Percentiles rank a stretch among this genome's conserved stretches.
phyloP scores from a whole-genome alignment of 2,329 filamentous ascomycete genomes.

The Aspergillus fumigatiaffinis region DNA sequence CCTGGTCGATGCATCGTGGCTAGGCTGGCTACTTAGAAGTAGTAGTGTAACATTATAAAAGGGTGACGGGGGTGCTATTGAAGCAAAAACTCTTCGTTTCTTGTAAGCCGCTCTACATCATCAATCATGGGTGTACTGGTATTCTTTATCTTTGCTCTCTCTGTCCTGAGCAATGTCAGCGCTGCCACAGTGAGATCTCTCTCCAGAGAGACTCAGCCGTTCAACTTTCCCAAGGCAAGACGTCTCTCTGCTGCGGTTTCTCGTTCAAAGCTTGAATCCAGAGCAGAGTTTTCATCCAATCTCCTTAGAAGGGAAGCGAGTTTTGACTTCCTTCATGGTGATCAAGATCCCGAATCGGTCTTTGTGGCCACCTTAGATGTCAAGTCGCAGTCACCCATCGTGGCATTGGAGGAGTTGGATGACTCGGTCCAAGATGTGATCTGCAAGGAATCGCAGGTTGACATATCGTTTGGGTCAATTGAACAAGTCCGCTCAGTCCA shows the following conservation, averaged over 20 bases:
- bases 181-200: not conserved
- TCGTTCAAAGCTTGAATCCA: not conserved
- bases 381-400: conserved; percentile 8
- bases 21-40: not conserved
- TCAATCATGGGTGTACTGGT: not conserved
- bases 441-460: not conserved
- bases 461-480: not conserved
- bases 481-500: not conserved
- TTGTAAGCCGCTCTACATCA: not conserved
- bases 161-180: not conserved
- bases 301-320: not conserved
- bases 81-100: not conserved
- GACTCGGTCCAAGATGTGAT: conserved; percentile 1
- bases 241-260: not conserved
- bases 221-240: not conserved
- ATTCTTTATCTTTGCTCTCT: not conserved
- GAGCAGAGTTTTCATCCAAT: not conserved
- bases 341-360: conserved; percentile 3
- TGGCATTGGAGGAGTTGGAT: conserved; percentile 13
- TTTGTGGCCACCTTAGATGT: conserved; percentile 9
- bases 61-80: not conserved
- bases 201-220: not conserved
- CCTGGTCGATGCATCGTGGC: not conserved
- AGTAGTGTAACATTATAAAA: not conserved
- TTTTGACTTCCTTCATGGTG: conserved; percentile 3